phyloP scores from a whole-genome alignment of 2,329 filamentous ascomycete species.

The Xylariaceae sp. region DNA sequence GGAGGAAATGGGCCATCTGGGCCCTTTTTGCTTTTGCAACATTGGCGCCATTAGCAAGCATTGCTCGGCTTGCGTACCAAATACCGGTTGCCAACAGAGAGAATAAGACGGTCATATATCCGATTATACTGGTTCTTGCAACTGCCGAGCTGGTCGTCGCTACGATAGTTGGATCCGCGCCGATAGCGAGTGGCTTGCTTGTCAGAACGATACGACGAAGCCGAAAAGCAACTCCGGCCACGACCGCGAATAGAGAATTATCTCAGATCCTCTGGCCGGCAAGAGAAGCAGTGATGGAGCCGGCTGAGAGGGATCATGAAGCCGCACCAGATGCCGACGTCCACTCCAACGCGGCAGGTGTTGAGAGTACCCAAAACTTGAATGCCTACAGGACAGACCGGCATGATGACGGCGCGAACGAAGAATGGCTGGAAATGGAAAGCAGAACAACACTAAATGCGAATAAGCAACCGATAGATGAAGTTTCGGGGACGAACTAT shows the following conservation, averaged over 20 bases:
- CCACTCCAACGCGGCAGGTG: not conserved
- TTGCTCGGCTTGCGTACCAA: constrained; percentile 26
- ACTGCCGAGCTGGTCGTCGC: constrained; percentile 23
- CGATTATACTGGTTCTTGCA: constrained; percentile 23
- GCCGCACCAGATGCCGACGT: constrained; percentile 4
- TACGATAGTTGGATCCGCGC: constrained; percentile 24
- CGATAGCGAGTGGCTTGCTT: constrained; percentile 20
- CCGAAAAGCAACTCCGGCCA: not conserved
- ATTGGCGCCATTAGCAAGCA: constrained; percentile 26
- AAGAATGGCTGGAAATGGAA: constrained; percentile 4
- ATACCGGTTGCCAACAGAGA: constrained; percentile 14
- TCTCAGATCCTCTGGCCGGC: constrained; percentile 20
- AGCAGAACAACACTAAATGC: not conserved
- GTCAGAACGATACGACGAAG: constrained; percentile 15
- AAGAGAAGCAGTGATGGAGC: constrained; percentile 8
- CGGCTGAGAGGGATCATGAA: not conserved
- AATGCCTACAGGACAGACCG: not conserved
- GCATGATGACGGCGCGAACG: constrained; percentile 4
- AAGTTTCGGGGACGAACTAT: not conserved
- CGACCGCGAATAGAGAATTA: constrained; percentile 5
- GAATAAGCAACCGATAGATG: not conserved
- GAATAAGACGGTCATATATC: constrained; percentile 26
- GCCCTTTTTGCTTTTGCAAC: constrained; percentile 30
- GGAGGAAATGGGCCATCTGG: constrained; percentile 29
- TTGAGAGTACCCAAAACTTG: constrained; percentile 4